Percentiles rank a stretch among this genome's conserved stretches.
Evolutionary conservation across 176 grass and related monocot species (phyloP).

Genomic region (Eremochloa ophiuroides): DNA sequence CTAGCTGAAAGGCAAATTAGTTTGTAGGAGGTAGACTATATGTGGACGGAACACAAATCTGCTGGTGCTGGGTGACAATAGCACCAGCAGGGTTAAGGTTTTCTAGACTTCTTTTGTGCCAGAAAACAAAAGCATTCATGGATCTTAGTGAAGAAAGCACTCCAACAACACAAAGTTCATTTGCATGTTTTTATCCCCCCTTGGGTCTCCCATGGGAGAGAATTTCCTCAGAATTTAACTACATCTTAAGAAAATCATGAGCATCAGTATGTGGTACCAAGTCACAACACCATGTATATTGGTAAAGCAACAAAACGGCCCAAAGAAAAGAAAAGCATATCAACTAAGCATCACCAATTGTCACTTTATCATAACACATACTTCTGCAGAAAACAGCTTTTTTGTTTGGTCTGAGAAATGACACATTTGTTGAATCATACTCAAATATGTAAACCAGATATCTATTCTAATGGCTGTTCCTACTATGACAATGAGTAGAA

Average conservation of each 20-base stretch:
- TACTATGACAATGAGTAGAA: background rate
- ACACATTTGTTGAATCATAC: background rate
- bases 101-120: conserved; percentile 4
- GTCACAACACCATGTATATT: background rate
- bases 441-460: background rate
- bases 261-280: background rate
- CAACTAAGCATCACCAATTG: background rate
- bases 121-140: conserved; percentile 10
- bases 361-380: background rate
- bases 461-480: background rate
- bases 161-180: background rate
- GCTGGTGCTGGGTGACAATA: background rate
- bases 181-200: background rate
- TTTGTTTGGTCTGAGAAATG: background rate
- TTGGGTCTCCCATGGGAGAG: background rate
- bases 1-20: background rate
- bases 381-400: background rate
- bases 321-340: background rate
- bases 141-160: conserved; percentile 2
- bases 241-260: conserved; percentile 7
- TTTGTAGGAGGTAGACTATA: background rate
- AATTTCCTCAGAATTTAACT: background rate
- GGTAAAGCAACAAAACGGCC: background rate
- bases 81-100: conserved; percentile 1
- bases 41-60: background rate